Evolutionary conservation across 1,284 basidiomycete genomes (phyloP).

Genomic region (Apiotrichum mycotoxinovorans): DNA sequence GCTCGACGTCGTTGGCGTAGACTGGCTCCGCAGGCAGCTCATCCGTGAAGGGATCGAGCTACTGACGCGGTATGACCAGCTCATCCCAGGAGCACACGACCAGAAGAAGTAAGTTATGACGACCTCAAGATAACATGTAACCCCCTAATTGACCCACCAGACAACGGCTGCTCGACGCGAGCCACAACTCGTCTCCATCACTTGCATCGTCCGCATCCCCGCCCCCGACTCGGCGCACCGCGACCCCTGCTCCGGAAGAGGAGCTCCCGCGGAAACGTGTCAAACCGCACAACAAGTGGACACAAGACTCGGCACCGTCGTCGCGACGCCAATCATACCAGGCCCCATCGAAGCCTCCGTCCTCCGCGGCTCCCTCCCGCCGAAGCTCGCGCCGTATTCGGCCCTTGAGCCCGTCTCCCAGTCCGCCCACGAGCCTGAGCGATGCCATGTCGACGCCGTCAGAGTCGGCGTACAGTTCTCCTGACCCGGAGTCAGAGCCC

Average conservation of each 20-base stretch:
- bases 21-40: conserved; percentile 39
- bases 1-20: conserved; percentile 28
- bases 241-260: not conserved
- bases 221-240: not conserved
- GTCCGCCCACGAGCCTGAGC: conserved; percentile 4
- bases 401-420: not conserved
- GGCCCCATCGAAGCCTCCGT: not conserved
- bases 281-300: not conserved
- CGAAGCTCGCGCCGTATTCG: not conserved
- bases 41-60: conserved; percentile 44
- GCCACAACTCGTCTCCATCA: not conserved
- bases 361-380: not conserved
- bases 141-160: not conserved
- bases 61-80: conserved; percentile 32
- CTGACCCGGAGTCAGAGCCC: not conserved
- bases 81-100: conserved; percentile 13
- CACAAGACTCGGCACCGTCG: not conserved
- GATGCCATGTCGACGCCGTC: not conserved
- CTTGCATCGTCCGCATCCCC: not conserved
- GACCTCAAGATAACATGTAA: no score
- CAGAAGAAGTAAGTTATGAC: conserved; percentile 31
- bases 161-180: not conserved
- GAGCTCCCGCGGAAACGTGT: not conserved
- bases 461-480: not conserved
- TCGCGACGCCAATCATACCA: not conserved